Evolutionary conservation across 1,284 basidiomycete species (phyloP), one percentile per base, ranked within the genome.

Genomic region (Coniferiporia weirii): DNA sequence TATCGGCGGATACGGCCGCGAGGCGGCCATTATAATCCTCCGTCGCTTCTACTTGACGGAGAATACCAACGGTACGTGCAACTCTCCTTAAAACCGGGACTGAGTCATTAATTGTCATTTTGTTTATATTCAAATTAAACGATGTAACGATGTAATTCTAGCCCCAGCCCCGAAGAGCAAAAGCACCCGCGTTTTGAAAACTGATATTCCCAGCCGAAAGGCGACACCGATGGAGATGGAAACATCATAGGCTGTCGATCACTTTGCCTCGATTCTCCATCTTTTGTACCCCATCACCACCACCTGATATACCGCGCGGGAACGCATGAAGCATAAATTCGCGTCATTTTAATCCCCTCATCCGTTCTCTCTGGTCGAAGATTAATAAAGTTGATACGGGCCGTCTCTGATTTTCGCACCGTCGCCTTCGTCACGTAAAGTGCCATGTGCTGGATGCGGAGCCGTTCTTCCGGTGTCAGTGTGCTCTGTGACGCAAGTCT

Each of bases 21-120:
- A 98, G 68, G 93, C 97, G 63, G 95, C 96, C 6, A 98, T 99
- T 69, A 89, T 99, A 86, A 81, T 97, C 45, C 76, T 99, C 19
- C 87, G 97, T 8, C 82, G 90, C 38, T 99, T 99, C 73, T 99
- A 99, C 73, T 83, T 98, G 67, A 95, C 93, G 0, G 94, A 98
- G 71, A 99, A 99, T 71, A 78, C 79, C 7, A 95, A 96, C 68
- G 95, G 95, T 94, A 64, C 52, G 81, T 70, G 53, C 15, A 27
- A 32, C 35, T 47, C 35, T 20, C 12, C 35, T 35, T 19, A 27
- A 27, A 27, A 3, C 27, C 27, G 27, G 27, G 53, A 57, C 35
- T 45, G 27, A 46, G 54, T 46, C 13, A 38, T 57, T 46, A 54
- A 43, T 40, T 54, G 59, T 54, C 60, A 56, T 58, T n/a, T 63